Evolutionary conservation across 768 basidiomycete species (phyloP).

Genomic region (Rhizopogon salebrosus): DNA sequence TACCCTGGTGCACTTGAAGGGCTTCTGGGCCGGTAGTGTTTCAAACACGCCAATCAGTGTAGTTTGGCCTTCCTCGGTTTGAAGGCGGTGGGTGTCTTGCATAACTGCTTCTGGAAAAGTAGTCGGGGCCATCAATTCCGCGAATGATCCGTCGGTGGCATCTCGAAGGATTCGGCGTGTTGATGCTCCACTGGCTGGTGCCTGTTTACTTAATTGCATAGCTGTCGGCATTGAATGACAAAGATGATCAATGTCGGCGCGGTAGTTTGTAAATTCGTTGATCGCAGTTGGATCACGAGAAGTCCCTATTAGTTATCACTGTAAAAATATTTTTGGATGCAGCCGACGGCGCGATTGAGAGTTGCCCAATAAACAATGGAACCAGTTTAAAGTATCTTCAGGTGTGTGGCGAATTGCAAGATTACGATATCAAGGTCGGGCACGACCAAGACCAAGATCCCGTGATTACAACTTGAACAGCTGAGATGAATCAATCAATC

Average conservation of each 20-base stretch:
- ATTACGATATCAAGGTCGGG: background rate
- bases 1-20: background rate
- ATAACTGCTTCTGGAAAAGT: background rate
- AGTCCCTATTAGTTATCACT: no score
- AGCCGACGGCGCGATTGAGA: no score
- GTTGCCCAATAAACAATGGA: background rate
- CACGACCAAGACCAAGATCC: background rate
- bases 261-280: no score
- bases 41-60: background rate
- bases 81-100: background rate
- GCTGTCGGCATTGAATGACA: background rate
- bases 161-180: background rate
- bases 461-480: background rate
- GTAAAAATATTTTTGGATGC: background rate
- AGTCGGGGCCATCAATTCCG: background rate
- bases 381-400: background rate
- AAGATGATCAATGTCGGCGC: background rate
- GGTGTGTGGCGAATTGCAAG: background rate
- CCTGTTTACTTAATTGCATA: background rate
- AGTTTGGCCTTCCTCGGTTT: background rate
- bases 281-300: background rate
- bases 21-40: background rate
- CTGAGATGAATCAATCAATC: background rate
- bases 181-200: background rate
- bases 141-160: background rate